Base-by-base conservation (phyloP, 2,329 filamentous ascomycete species). In the Aspergillus quadricinctus region DNA sequence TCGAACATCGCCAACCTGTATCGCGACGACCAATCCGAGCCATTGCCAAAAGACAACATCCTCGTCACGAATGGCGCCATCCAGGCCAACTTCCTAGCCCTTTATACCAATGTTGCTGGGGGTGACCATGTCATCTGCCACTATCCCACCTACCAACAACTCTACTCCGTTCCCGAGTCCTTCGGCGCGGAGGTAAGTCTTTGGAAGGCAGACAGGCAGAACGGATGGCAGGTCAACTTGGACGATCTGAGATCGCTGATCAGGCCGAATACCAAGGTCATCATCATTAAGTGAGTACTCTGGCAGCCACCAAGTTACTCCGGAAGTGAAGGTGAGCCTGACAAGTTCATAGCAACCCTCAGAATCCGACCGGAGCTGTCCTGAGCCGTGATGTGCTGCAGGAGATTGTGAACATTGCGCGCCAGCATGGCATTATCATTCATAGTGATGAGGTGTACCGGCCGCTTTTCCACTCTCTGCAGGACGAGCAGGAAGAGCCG, bases 121-220 rank as follows among this genome's bases (percentile, higher is more conserved):
- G 88, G 86, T 0, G 90, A 96, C 68, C 91, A 96, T 78, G 88
- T 93, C 49, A 82, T 96, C 57, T 94, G 89, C 66, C 88, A 94
- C 56, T 90, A 92, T 69, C 91, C 92, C 11, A 93, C 90, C 0
- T 95, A 94, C 66, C 89, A 94, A 70, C 90, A 94, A 65, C 80
- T 96, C 1, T 94, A 93, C 68, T 79, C 85, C 9, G 83, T 95
- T 0, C 90, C 91, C 0, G 79, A 81, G 62, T 88, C 85, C 40
- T 75, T 95, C 4, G 90, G 91, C 0, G 90, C 89, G 1, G 83
- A 90, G 57, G 88, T 95, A 17, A 85, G 86, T 45, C 71, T 93
- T 10, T 96, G 91, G 91, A 85, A 83, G 68, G 79, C 90, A 8
- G 81, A 80, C 50, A 79, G 83, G 41, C 78, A 84, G 23, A 81